These are phyloP conservation scores for Imleria badia DNA, from an alignment of 768 basidiomycete genomes.

Conservation along the genomic window DNA sequence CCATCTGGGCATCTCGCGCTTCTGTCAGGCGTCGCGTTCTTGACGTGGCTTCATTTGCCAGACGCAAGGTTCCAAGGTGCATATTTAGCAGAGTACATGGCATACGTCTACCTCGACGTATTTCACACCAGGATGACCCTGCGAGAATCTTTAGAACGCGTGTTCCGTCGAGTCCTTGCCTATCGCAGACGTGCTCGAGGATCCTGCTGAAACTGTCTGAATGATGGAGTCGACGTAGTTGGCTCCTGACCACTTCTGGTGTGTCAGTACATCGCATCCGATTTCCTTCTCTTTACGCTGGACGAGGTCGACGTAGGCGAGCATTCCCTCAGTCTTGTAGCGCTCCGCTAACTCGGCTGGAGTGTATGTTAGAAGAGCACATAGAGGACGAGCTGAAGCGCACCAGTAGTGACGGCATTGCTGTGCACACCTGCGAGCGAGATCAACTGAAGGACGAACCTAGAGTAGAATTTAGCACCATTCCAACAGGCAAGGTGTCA, in stretches of 20 bases:
- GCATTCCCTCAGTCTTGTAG: slow-evolving; percentile 88
- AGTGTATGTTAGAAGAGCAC: slow-evolving; percentile 3
- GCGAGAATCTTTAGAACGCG: slow-evolving; percentile 50
- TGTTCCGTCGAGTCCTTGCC: slow-evolving; percentile 92
- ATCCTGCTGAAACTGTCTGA: slow-evolving; percentile 80
- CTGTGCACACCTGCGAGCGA: slow-evolving; percentile 90
- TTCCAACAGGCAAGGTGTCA: neutral
- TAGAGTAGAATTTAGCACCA: slow-evolving; percentile 28
- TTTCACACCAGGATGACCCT: neutral
- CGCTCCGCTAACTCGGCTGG: slow-evolving; percentile 74
- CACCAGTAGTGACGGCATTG: slow-evolving; percentile 75
- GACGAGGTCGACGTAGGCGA: slow-evolving; percentile 87
- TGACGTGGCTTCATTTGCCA: slow-evolving; percentile 7
- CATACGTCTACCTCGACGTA: slow-evolving; percentile 2
- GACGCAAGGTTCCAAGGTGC: neutral
- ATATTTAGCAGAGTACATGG: neutral
- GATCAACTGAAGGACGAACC: slow-evolving; percentile 86
- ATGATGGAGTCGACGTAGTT: slow-evolving; percentile 89
- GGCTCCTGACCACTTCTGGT: slow-evolving; percentile 96
- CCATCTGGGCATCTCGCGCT: slow-evolving; percentile 5
- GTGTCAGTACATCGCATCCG: slow-evolving; percentile 86
- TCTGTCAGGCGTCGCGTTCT: neutral
- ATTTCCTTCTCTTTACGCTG: slow-evolving; percentile 88
- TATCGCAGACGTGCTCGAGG: slow-evolving; percentile 79
- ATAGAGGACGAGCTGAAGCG: slow-evolving; percentile 10